These are phyloP conservation scores for Ophiosphaerella herpotricha DNA, from an alignment of 2,329 filamentous ascomycete species.

Conservation along the genomic window DNA sequence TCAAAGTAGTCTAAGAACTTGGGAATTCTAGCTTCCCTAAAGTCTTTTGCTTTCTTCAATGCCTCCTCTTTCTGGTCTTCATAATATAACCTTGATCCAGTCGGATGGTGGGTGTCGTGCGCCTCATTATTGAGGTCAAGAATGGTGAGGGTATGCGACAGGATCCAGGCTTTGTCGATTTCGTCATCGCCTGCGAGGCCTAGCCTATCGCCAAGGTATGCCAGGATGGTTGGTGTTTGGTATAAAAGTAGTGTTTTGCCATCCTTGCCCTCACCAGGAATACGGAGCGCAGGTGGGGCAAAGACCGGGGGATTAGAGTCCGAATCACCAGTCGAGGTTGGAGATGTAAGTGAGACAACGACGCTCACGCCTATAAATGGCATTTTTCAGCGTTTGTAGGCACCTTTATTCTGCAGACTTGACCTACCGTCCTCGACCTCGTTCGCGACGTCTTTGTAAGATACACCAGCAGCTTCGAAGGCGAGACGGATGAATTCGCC, in stretches of 20 bases:
- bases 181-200: slow-evolving; percentile 60
- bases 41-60: slow-evolving; percentile 61
- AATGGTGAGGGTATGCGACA: slow-evolving; percentile 69
- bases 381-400: neutral
- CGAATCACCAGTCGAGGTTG: slow-evolving; percentile 54
- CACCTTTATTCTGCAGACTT: neutral
- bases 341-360: slow-evolving; percentile 55
- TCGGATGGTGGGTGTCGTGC: slow-evolving; percentile 77
- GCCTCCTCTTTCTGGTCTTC: slow-evolving; percentile 76
- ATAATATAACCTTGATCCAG: slow-evolving; percentile 65
- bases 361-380: slow-evolving; percentile 45
- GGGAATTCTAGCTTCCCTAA: slow-evolving; percentile 65
- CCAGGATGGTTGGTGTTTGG: slow-evolving; percentile 74
- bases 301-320: slow-evolving; percentile 66
- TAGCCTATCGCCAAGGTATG: slow-evolving; percentile 68
- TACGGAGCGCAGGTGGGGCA: slow-evolving; percentile 67
- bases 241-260: slow-evolving; percentile 63
- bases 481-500: slow-evolving; percentile 74
- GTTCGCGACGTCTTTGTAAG: slow-evolving; percentile 67
- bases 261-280: slow-evolving; percentile 55
- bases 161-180: slow-evolving; percentile 61
- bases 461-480: slow-evolving; percentile 69
- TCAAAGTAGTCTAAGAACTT: slow-evolving; percentile 76
- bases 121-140: slow-evolving; percentile 73
- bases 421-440: slow-evolving; percentile 50